Evolutionary conservation across 2,329 filamentous ascomycete genomes (phyloP).

Genomic region (Pyricularia grisea): DNA sequence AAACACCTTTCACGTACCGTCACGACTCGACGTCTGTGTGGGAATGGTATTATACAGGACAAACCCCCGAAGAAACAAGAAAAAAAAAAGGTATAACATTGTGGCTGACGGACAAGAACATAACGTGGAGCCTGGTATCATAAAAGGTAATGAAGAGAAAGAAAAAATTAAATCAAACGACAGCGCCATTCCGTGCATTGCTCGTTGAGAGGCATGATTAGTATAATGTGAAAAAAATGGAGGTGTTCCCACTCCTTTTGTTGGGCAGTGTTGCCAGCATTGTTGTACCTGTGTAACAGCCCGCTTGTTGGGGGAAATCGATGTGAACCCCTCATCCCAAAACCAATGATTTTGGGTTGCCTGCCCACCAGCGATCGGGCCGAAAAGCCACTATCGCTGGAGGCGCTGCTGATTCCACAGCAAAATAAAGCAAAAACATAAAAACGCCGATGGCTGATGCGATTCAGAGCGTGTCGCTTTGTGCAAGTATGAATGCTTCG

Average conservation of each 20-base stretch:
- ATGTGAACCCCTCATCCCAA: not conserved
- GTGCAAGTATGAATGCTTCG: not conserved
- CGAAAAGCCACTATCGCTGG: not conserved
- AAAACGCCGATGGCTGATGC: constrained; percentile 1
- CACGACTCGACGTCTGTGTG: not conserved
- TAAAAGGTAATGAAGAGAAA: not conserved
- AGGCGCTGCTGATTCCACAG: not conserved
- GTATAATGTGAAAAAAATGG: not conserved
- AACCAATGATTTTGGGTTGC: not conserved
- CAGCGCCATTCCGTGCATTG: constrained; percentile 5
- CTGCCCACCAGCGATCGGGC: not conserved
- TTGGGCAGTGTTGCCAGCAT: constrained; percentile 4
- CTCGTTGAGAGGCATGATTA: constrained; percentile 2
- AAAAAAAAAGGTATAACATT: not conserved
- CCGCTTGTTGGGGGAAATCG: not conserved
- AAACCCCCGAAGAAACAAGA: not conserved
- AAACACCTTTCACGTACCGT: not conserved
- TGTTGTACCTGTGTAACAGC: not conserved
- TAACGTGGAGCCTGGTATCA: constrained; percentile 3
- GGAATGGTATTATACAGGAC: not conserved
- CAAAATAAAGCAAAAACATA: not conserved
- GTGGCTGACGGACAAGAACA: not conserved
- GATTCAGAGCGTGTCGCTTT: not conserved
- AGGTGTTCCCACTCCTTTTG: not conserved
- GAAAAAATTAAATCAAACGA: not conserved